Percentiles rank a stretch among this genome's conserved stretches.
These are phyloP conservation scores for Tetrahymena borealis DNA, from an alignment of 73 alveolate species.

Conservation along the genomic window DNA sequence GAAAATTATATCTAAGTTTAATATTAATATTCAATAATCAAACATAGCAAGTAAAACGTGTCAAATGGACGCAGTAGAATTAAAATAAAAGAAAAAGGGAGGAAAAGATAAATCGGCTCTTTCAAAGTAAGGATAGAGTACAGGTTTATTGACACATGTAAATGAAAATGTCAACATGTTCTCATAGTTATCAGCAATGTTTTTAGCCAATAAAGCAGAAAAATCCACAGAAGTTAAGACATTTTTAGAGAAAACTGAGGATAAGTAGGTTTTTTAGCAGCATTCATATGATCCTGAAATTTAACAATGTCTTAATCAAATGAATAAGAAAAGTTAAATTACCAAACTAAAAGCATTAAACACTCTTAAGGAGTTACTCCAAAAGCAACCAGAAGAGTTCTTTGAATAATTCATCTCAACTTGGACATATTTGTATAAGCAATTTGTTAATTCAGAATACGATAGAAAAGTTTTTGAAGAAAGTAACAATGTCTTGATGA, in stretches of 20 bases:
- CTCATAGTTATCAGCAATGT: background rate
- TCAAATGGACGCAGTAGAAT: conserved; percentile 1
- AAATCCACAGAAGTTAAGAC: background rate
- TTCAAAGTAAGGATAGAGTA: background rate
- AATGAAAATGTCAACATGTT: background rate
- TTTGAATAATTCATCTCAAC: background rate
- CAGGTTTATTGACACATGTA: background rate
- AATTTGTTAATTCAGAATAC: background rate
- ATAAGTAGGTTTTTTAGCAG: background rate
- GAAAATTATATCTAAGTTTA: background rate
- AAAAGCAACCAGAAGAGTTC: background rate
- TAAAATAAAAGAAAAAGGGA: background rate
- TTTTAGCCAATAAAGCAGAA: background rate
- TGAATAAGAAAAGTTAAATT: background rate
- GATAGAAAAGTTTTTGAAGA: conserved; percentile 1
- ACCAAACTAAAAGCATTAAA: background rate
- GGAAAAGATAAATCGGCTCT: background rate
- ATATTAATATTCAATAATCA: background rate
- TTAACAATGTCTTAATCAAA: background rate
- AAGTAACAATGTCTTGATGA: background rate
- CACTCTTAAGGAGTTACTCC: background rate
- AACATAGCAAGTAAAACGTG: background rate
- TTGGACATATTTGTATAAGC: background rate
- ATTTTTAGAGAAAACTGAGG: background rate
- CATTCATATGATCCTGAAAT: background rate